Percentiles rank a stretch among this genome's conserved stretches.
Conservation (phyloP, 495 filamentous ascomycete species). For the Cladorrhinum samala region DNA sequence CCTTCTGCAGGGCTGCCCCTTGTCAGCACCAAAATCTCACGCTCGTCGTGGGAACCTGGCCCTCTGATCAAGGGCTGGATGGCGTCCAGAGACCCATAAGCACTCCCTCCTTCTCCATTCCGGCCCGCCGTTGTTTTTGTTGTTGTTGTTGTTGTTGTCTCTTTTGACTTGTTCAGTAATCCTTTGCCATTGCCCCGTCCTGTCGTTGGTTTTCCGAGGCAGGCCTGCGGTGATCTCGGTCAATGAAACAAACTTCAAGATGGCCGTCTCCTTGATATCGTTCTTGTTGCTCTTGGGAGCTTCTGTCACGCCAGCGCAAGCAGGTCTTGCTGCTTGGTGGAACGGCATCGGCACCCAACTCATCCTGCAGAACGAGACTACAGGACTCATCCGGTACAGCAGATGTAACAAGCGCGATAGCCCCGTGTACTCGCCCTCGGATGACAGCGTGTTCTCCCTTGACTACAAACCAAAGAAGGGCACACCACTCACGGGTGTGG, state of each 20-base stretch:
- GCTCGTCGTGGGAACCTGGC: not conserved
- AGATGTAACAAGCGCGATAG: slow-evolving; percentile 25
- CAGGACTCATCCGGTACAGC: slow-evolving; percentile 30
- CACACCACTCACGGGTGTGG: slow-evolving; percentile 31
- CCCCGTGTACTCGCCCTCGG: slow-evolving; percentile 24
- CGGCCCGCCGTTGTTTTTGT: too few species aligned
- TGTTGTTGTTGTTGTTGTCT: too few species aligned
- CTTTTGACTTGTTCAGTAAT: too few species aligned
- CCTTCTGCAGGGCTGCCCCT: too few species aligned
- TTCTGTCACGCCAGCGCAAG: slow-evolving; percentile 16
- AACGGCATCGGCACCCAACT: slow-evolving; percentile 27
- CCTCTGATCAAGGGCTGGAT: too few species aligned
- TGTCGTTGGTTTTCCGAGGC: too few species aligned
- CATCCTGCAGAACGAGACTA: slow-evolving; percentile 29
- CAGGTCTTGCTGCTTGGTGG: slow-evolving; percentile 29
- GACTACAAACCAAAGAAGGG: slow-evolving; percentile 21
- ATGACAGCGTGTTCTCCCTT: slow-evolving; percentile 17
- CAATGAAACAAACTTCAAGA: not conserved
- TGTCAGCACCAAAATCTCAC: slow-evolving; percentile 1
- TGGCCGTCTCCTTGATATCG: slow-evolving; percentile 12
- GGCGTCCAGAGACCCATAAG: too few species aligned
- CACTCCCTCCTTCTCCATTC: too few species aligned
- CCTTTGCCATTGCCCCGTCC: too few species aligned
- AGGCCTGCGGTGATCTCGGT: too few species aligned
- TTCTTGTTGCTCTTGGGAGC: slow-evolving; percentile 20